These are phyloP conservation scores for Quercus bicolor DNA, from an alignment of 306 rosid species.

Conservation along the genomic window DNA sequence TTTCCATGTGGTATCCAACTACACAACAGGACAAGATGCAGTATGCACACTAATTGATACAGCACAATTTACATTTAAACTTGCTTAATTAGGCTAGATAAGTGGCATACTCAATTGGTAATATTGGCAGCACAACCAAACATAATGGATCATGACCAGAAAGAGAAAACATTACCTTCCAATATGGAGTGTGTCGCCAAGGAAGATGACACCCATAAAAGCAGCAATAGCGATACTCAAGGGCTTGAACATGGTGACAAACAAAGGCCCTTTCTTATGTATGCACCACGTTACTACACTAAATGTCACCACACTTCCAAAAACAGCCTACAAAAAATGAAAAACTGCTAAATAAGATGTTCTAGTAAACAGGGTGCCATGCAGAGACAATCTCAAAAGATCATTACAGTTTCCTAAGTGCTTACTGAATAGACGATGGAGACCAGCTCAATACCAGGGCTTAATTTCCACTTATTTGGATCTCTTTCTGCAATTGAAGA, in stretches of 20 bases:
- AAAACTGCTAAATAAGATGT: background rate
- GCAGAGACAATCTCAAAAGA: background rate
- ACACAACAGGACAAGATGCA: background rate
- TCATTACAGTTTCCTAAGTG: background rate
- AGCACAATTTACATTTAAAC: background rate
- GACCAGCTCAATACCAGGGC: conserved; percentile 41
- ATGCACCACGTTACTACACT: conserved; percentile 55
- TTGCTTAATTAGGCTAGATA: background rate
- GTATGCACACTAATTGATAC: background rate
- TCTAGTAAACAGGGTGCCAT: background rate
- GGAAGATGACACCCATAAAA: conserved; percentile 46
- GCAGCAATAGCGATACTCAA: conserved; percentile 64
- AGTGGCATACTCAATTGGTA: background rate
- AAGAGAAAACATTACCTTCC: conserved; percentile 41
- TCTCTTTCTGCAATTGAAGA: conserved; percentile 42
- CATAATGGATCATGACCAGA: background rate
- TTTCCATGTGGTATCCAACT: background rate
- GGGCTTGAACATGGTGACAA: conserved; percentile 63
- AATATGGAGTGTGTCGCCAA: conserved; percentile 54
- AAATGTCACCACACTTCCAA: conserved; percentile 49
- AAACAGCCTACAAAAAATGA: conserved; percentile 35
- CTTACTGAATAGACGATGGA: conserved; percentile 61
- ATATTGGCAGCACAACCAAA: too few species aligned
- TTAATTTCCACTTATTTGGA: conserved; percentile 48
- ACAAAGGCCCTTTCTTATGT: conserved; percentile 60